Evolutionary conservation across 2,329 filamentous ascomycete genomes (phyloP), one percentile per base, ranked within the genome.

Genomic region (Sporothrix schenckii): DNA sequence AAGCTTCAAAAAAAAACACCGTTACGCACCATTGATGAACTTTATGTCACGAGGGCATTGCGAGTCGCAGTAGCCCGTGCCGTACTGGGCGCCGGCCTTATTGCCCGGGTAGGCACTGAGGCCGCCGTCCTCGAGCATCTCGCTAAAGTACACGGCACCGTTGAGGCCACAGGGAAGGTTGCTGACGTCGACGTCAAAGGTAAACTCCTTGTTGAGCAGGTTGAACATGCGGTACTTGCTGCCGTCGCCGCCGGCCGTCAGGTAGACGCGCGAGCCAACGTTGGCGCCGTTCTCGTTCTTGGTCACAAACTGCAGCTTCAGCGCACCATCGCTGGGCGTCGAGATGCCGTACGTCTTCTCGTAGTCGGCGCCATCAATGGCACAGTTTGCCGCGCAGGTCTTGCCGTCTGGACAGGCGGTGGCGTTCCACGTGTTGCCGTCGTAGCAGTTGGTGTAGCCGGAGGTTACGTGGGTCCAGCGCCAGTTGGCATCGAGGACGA

Each of bases 171-270:
- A 91, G 54, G 68, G 68, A 34, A 90, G 81, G 73, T 85, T 83
- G 58, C 87, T 88, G 50, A 88, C 83, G 77, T 91, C 88, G 24
- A 89, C 87, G 70, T 89, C 87, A 73, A 90, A 89, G 30, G 86
- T 86, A 77, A 91, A 86, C 77, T 91, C 88, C 75, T 86, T 81
- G 78, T 86, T 86, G 65, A 85, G 81, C 68, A 89, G 80, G 71
- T 86, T 83, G 79, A 89, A 86, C 75, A 84, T 81, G 72, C 77
- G 75, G 74, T 79, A 79, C 73, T 77, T 77, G 72, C 65, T 73
- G 50, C 50, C 50, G 50, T 53, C 50, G 24, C 73, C 68, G 61
- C 75, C 75, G 39, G 73, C 74, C 75, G 78, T 77, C 56, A 79
- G 72, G 70, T 79, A 79, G 58, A 77, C 68, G 58, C 77, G 76